Conservation (phyloP, 768 basidiomycete genomes). For the Lyophyllum atratum region DNA sequence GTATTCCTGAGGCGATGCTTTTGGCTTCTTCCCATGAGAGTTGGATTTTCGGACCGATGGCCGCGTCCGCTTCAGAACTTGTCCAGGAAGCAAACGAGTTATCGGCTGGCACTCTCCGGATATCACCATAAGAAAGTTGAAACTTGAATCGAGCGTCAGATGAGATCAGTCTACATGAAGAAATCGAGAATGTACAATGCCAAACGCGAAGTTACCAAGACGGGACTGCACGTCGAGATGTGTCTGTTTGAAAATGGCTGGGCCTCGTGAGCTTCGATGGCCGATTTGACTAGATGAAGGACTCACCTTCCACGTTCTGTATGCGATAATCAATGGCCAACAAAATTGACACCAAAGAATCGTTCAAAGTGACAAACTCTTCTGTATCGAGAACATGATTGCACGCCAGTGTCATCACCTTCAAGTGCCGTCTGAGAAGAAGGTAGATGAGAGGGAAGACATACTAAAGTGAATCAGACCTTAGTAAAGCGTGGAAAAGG, state of each 20-base stretch:
- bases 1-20: conserved; percentile 14
- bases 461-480: conserved; percentile 25
- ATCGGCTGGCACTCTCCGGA: conserved; percentile 29
- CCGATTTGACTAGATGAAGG: neutral
- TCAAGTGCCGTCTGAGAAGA: conserved; percentile 32
- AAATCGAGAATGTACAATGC: conserved; percentile 27
- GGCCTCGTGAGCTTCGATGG: neutral
- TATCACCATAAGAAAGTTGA: conserved; percentile 34
- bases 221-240: conserved; percentile 32
- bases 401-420: conserved; percentile 33
- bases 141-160: conserved; percentile 21
- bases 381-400: conserved; percentile 35
- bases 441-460: conserved; percentile 36
- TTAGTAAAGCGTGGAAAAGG: neutral
- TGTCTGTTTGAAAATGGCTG: conserved; percentile 38
- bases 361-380: conserved; percentile 29
- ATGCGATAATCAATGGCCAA: conserved; percentile 32
- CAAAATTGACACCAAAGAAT: conserved; percentile 32
- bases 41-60: conserved; percentile 7
- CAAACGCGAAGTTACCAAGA: conserved; percentile 39
- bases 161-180: neutral
- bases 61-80: conserved; percentile 20
- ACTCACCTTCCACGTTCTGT: conserved; percentile 33
- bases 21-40: conserved; percentile 20
- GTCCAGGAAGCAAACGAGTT: conserved; percentile 33